phyloP scores from a whole-genome alignment of 192 early-diverging fungal species.

The Umbelopsis isabellina region DNA sequence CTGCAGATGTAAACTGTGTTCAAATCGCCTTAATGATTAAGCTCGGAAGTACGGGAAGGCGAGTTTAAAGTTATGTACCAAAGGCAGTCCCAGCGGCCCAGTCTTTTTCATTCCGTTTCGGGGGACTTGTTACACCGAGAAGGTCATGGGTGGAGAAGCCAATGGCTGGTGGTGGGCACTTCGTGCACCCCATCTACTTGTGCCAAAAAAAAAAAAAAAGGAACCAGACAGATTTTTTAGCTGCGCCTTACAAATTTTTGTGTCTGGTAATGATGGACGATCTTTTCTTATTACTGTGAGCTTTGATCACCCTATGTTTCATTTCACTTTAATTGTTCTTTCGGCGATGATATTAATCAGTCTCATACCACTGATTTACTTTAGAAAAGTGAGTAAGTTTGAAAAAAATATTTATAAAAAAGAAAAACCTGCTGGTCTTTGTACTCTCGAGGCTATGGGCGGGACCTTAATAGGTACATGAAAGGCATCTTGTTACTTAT shows the following conservation, averaged over 20 bases:
- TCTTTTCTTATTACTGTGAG: not conserved
- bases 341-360: no score
- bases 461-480: not conserved
- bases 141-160: constrained; percentile 16
- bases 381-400: no score
- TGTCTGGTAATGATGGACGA: not conserved
- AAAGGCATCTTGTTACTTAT: not conserved
- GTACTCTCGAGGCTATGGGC: not conserved
- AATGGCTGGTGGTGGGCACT: not conserved
- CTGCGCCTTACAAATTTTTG: not conserved
- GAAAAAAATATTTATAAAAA: no score
- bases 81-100: not conserved
- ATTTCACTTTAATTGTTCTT: not conserved
- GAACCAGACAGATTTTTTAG: no score
- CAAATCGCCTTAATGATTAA: no score
- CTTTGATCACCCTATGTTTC: not conserved
- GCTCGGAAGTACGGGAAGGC: constrained; percentile 1
- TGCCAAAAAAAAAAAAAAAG: no score
- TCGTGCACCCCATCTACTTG: no score
- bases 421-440: no score
- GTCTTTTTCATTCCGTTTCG: constrained; percentile 5
- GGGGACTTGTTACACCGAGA: constrained; percentile 11
- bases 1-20: no score
- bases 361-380: no score
- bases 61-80: constrained; percentile 15